phyloP scores from a whole-genome alignment of 1,284 basidiomycete species.

The Cutaneotrichosporon curvatum region DNA sequence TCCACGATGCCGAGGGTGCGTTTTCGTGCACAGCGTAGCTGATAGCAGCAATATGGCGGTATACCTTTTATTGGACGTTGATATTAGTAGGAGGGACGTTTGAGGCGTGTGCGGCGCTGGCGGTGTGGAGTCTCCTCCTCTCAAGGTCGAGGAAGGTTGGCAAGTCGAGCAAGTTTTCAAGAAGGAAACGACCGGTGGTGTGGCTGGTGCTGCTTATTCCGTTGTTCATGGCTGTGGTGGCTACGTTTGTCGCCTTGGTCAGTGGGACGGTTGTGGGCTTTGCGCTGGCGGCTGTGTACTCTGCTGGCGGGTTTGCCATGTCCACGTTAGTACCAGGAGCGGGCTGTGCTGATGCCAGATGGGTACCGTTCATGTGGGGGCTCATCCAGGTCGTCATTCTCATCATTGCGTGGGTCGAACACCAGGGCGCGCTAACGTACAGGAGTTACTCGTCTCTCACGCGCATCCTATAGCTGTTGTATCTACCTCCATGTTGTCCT shows the following conservation, averaged over 20 bases:
- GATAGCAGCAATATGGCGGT: slow-evolving; percentile 63
- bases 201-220: slow-evolving; percentile 36
- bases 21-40: slow-evolving; percentile 5
- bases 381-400: slow-evolving; percentile 62
- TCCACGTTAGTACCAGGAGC: slow-evolving; percentile 58
- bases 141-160: slow-evolving; percentile 34
- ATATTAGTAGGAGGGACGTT: slow-evolving; percentile 66
- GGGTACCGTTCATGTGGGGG: slow-evolving; percentile 73
- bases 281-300: slow-evolving; percentile 61
- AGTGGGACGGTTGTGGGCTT: slow-evolving; percentile 66
- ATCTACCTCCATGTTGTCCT: no score
- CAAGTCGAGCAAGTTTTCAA: no score
- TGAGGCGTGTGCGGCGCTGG: slow-evolving; percentile 59
- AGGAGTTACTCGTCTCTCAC: slow-evolving; percentile 41
- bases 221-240: slow-evolving; percentile 39
- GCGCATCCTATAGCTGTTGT: slow-evolving; percentile 25
- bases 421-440: background rate
- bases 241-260: slow-evolving; percentile 59
- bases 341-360: slow-evolving; percentile 49
- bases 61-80: slow-evolving; percentile 78
- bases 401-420: slow-evolving; percentile 49
- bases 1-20: slow-evolving; percentile 46
- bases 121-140: slow-evolving; percentile 61
- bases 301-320: slow-evolving; percentile 62
- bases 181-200: slow-evolving; percentile 27